Evolutionary conservation across 2,329 filamentous ascomycete species (phyloP).

Genomic region (Diaporthe australafricana): DNA sequence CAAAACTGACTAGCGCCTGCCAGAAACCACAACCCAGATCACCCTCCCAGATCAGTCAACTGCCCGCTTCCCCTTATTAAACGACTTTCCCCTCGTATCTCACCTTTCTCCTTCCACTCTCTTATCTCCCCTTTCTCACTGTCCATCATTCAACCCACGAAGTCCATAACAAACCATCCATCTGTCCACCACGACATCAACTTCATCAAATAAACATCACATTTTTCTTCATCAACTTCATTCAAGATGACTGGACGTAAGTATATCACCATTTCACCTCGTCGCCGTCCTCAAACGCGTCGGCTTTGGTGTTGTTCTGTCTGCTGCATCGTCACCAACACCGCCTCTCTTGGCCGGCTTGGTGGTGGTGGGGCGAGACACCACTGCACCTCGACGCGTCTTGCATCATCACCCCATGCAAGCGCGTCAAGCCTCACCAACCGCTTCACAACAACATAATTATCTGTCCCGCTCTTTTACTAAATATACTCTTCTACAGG

Average conservation of each 20-base stretch:
- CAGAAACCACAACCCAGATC: conserved; percentile 30
- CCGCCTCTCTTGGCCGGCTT: conserved; percentile 37
- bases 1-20: conserved; percentile 40
- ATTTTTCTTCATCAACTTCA: conserved; percentile 42
- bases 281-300: conserved; percentile 31
- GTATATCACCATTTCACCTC: conserved; percentile 34
- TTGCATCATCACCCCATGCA: conserved; percentile 37
- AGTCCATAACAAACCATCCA: conserved; percentile 45
- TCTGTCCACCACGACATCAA: conserved; percentile 47
- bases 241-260: conserved; percentile 73
- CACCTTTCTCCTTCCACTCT: conserved; percentile 17
- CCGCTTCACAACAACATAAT: conserved; percentile 18
- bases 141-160: conserved; percentile 47
- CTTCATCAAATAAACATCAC: conserved; percentile 42
- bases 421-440: conserved; percentile 33
- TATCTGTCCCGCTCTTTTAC: conserved; percentile 42
- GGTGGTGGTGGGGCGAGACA: conserved; percentile 43
- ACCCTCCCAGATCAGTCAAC: conserved; percentile 30
- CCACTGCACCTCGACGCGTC: conserved; percentile 45
- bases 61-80: conserved; percentile 30
- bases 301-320: conserved; percentile 9
- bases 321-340: conserved; percentile 37
- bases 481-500: conserved; percentile 68
- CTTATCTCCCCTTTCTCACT: conserved; percentile 36
- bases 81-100: conserved; percentile 23